Conservation (phyloP, 768 basidiomycete genomes). For the Vararia minispora region DNA sequence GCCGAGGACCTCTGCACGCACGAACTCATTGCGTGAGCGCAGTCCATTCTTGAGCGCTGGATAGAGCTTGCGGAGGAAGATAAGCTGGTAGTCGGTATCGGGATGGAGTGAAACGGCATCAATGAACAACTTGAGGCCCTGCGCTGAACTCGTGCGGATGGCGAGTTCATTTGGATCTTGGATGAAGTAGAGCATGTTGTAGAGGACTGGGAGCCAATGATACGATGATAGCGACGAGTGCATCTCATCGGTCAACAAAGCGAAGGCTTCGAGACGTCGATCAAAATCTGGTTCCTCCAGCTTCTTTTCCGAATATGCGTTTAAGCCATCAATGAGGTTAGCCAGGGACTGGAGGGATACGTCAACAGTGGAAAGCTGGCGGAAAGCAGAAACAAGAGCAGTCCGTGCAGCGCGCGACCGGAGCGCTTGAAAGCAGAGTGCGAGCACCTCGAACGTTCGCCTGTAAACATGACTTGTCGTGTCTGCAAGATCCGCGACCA, state of each 20-base stretch:
- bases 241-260: conserved; percentile 55
- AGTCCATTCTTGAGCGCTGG: conserved; percentile 75
- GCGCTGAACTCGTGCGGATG: conserved; percentile 72
- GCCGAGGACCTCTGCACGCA: conserved; percentile 73
- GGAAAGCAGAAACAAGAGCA: conserved; percentile 57
- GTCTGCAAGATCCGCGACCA: conserved; percentile 53
- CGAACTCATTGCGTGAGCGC: conserved; percentile 70
- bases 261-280: conserved; percentile 66
- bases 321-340: conserved; percentile 53
- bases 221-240: conserved; percentile 37
- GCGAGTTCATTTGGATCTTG: conserved; percentile 86
- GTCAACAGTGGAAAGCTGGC: conserved; percentile 36
- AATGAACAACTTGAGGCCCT: conserved; percentile 67
- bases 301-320: conserved; percentile 75
- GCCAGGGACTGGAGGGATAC: conserved; percentile 35
- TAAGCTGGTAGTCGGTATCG: conserved; percentile 33
- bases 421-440: conserved; percentile 67
- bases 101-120: conserved; percentile 38
- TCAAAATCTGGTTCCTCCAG: conserved; percentile 93
- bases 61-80: conserved; percentile 56
- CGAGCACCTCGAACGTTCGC: conserved; percentile 55
- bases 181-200: conserved; percentile 76
- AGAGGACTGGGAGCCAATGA: conserved; percentile 70
- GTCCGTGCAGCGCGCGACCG: conserved; percentile 62
- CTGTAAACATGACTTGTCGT: conserved; percentile 29